These are phyloP conservation scores for Zizania palustris DNA, from an alignment of 202 grass and related monocot genomes.

Conservation along the genomic window DNA sequence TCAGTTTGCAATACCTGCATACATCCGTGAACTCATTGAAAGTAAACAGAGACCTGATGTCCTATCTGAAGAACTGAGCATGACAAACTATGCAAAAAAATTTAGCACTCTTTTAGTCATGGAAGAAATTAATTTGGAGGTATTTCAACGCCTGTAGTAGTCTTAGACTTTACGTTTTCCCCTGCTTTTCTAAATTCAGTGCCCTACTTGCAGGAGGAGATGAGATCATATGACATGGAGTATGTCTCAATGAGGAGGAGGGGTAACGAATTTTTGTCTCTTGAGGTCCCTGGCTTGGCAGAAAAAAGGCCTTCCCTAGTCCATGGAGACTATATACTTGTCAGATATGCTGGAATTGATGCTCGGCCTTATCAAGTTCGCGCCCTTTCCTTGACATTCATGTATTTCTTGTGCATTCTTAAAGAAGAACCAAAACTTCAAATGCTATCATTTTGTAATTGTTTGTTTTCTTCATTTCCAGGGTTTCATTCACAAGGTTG, in stretches of 20 bases:
- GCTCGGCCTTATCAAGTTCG: constrained; percentile 65
- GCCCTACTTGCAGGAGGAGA: constrained; percentile 62
- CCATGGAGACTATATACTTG: constrained; percentile 71
- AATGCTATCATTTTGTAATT: constrained; percentile 18
- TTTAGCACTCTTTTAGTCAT: constrained; percentile 85
- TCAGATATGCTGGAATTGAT: constrained; percentile 49
- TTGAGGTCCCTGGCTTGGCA: constrained; percentile 84
- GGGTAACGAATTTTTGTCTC: constrained; percentile 60
- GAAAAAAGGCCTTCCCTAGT: constrained; percentile 85
- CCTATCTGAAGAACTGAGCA: constrained; percentile 59
- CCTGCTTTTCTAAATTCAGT: constrained; percentile 47
- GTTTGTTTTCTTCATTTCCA: constrained; percentile 47
- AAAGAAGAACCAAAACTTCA: not conserved
- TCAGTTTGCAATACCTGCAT: constrained; percentile 66
- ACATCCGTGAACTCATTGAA: constrained; percentile 69
- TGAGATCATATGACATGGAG: constrained; percentile 88
- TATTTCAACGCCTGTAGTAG: constrained; percentile 39
- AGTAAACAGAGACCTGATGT: constrained; percentile 69
- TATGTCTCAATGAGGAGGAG: constrained; percentile 67
- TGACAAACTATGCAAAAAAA: constrained; percentile 62
- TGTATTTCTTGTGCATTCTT: constrained; percentile 35
- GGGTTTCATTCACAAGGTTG: constrained; percentile 90
- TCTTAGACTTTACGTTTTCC: constrained; percentile 28
- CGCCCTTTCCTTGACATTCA: constrained; percentile 24
- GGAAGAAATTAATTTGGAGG: constrained; percentile 94